Base-by-base conservation (phyloP, 805 yeast species). In the Yamadazyma insecticola region DNA sequence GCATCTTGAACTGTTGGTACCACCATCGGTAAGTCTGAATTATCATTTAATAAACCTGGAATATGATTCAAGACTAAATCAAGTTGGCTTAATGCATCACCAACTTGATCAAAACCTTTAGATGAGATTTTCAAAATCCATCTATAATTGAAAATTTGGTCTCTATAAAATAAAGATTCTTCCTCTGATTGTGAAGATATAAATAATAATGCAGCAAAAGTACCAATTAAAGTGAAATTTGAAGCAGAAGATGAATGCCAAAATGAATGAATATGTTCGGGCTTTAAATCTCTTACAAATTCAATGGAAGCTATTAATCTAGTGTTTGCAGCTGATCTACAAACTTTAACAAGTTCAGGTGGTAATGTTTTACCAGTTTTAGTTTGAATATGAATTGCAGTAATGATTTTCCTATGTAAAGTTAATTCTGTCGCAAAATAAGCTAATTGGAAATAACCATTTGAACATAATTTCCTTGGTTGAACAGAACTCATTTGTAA, bases 381-480 rank as follows among this genome's bases (percentile, higher is more conserved):
- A 6, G 48, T 40, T 42, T 57, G 68, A 38, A 57, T 60, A 34
- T 55, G 50, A 27, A 82, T 57, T 7, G 74, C 61, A 4, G 81
- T 69, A 15, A 82, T 74, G 32, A 84, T 84, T 45, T 78, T 77
- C 29, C 97, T 63, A 54, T 89, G 97, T 15, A 89, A 62, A 0
- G 92, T 82, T 22, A 89, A 75, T 50, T 89, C 97, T 0, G 95
- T 82, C 0, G 94, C 90, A 58, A 88, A 84, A 53, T 89, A 89
- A 1, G 94, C 82, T 28, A 89, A 57, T 35, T 88, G 94, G 30
- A 89, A 61, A 40, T 82, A 78, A 0, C 94, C 90, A 50, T 81
- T 80, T 11, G 89, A 72, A 46, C 80, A 81, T 33, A 80, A 70
- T 44, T 74, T 76, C 26, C 84, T 62, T 6, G 81, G 76, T 37